Evolutionary conservation across 2,329 filamentous ascomycete species (phyloP).

Genomic region (Phialocephala sp.): DNA sequence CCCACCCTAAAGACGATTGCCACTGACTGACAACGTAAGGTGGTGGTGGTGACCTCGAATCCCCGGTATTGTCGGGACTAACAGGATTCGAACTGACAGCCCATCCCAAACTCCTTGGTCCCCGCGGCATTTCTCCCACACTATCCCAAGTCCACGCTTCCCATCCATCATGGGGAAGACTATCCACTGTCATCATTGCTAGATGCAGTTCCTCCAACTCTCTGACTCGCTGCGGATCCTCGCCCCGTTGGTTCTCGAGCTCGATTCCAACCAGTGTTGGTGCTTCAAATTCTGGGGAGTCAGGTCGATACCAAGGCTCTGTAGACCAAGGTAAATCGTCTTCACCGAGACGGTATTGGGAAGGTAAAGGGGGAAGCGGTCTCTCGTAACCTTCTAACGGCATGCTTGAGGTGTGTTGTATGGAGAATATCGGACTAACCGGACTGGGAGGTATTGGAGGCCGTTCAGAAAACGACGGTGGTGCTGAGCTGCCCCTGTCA

Average conservation of each 20-base stretch:
- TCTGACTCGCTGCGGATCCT: constrained; percentile 39
- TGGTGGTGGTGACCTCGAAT: constrained; percentile 28
- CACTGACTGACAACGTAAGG: constrained; percentile 41
- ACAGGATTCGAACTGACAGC: constrained; percentile 36
- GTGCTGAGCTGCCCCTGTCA: constrained; percentile 39
- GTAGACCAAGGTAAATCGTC: constrained; percentile 42
- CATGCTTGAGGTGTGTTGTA: constrained; percentile 30
- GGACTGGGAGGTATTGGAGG: constrained; percentile 21
- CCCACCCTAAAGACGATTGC: constrained; percentile 27
- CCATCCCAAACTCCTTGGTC: constrained; percentile 41
- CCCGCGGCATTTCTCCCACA: constrained; percentile 34
- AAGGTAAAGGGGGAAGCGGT: constrained; percentile 40
- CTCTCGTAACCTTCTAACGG: constrained; percentile 28
- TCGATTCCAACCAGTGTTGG: constrained; percentile 25
- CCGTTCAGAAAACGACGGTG: constrained; percentile 36
- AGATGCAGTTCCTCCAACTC: constrained; percentile 40
- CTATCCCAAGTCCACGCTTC: constrained; percentile 38
- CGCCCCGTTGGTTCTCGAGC: constrained; percentile 30
- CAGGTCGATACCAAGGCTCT: constrained; percentile 37
- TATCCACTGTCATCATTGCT: constrained; percentile 44
- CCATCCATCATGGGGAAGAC: constrained; percentile 37
- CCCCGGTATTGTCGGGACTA: constrained; percentile 8
- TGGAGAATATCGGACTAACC: constrained; percentile 29
- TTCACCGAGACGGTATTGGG: constrained; percentile 42
- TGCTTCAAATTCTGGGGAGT: constrained; percentile 20